A percentile compares a stretch with the other conserved stretches of the same genome.
Conservation (phyloP, 2,329 filamentous ascomycete species). For the Fusarium equiseti region DNA sequence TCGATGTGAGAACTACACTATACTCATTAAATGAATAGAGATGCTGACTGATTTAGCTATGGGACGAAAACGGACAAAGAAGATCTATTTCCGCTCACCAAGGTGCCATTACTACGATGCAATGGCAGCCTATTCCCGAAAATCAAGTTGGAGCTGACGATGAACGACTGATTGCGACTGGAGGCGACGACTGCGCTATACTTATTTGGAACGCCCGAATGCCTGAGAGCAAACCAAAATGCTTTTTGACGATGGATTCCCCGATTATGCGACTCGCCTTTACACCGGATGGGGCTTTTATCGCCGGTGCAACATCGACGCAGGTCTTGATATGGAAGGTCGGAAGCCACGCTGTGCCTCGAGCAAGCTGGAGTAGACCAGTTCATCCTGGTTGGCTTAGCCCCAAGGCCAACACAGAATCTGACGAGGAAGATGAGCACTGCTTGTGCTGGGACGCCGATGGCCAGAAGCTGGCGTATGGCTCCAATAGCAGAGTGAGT, state of each 20-base stretch:
- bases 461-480: constrained; percentile 73
- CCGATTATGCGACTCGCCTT: constrained; percentile 71
- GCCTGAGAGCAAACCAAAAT: constrained; percentile 67
- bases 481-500: constrained; percentile 72
- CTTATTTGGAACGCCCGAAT: constrained; percentile 71
- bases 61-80: constrained; percentile 66
- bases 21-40: background rate
- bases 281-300: constrained; percentile 72
- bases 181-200: constrained; percentile 72
- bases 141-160: constrained; percentile 55
- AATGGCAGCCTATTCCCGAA: constrained; percentile 68
- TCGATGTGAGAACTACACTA: constrained; percentile 66
- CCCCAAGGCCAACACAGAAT: constrained; percentile 64
- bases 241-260: constrained; percentile 70
- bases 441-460: constrained; percentile 72
- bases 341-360: constrained; percentile 67
- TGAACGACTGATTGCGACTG: constrained; percentile 71
- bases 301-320: constrained; percentile 70
- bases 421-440: constrained; percentile 71
- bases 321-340: constrained; percentile 75
- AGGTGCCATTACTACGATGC: constrained; percentile 67
- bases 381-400: constrained; percentile 70
- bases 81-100: constrained; percentile 70
- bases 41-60: constrained; percentile 58
- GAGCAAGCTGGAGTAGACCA: constrained; percentile 69